Evolutionary conservation across 2,329 filamentous ascomycete species (phyloP).

Genomic region (Penicillium occitanis): DNA sequence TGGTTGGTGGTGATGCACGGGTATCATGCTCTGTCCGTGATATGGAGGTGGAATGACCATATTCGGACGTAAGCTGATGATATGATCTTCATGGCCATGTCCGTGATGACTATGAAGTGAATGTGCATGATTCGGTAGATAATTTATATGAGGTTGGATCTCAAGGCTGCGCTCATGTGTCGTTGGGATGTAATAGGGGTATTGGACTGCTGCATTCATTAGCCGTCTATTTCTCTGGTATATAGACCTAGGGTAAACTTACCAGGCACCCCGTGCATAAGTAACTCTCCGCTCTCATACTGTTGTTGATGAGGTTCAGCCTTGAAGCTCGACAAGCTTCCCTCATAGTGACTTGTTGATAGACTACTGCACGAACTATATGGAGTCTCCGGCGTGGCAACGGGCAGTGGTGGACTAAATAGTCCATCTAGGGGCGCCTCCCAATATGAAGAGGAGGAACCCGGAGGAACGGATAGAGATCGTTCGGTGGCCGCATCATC

Average conservation of each 20-base stretch:
- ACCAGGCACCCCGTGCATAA: conserved; percentile 1
- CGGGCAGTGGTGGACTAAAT: conserved; percentile 13
- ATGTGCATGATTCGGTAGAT: background rate
- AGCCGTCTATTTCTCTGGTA: background rate
- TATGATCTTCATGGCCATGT: background rate
- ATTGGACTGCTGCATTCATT: background rate
- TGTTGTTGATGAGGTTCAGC: background rate
- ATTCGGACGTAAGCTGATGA: background rate
- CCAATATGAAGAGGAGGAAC: conserved; percentile 9
- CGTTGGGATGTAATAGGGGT: conserved; percentile 12
- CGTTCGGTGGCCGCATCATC: conserved; percentile 2
- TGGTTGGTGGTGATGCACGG: conserved; percentile 12
- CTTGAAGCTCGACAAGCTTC: conserved; percentile 5
- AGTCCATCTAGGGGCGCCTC: conserved; percentile 12
- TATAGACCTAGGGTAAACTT: background rate
- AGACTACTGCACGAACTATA: conserved; percentile 20
- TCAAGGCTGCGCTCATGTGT: background rate
- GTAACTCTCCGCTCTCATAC: conserved; percentile 3
- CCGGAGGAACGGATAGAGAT: conserved; percentile 8
- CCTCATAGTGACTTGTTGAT: conserved; percentile 12
- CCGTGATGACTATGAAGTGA: background rate
- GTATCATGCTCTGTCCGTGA: background rate
- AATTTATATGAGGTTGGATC: background rate
- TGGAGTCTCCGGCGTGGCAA: conserved; percentile 11
- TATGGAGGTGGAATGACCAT: background rate